phyloP scores from a whole-genome alignment of 441 rosid species.

The Croton setiger region DNA sequence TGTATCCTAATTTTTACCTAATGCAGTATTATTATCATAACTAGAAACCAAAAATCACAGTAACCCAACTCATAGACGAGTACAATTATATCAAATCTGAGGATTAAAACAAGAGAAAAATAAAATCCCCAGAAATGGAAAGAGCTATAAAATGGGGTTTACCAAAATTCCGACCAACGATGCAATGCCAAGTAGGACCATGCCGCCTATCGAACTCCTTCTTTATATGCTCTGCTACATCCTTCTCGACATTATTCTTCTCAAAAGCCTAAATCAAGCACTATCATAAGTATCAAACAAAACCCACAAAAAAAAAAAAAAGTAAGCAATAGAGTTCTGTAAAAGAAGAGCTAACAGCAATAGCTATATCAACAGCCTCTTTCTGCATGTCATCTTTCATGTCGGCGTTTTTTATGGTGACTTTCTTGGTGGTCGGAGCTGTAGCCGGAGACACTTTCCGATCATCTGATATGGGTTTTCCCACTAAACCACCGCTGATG shows the following conservation, averaged over 20 bases:
- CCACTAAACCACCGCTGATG: constrained; percentile 31
- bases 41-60: constrained; percentile 6
- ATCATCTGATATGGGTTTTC: constrained; percentile 49
- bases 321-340: neutral
- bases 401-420: constrained; percentile 90
- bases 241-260: constrained; percentile 84
- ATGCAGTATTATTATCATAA: neutral
- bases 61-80: neutral
- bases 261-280: constrained; percentile 60
- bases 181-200: constrained; percentile 99
- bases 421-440: constrained; percentile 42
- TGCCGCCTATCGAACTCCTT: constrained; percentile 94
- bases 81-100: constrained; percentile 17
- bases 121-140: neutral
- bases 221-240: constrained; percentile 93
- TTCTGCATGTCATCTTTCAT: constrained; percentile 96
- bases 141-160: constrained; percentile 21
- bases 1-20: constrained; percentile 4
- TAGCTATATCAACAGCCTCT: constrained; percentile 84
- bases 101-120: neutral
- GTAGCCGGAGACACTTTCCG: constrained; percentile 40
- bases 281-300: constrained; percentile 4
- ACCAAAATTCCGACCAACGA: constrained; percentile 99
- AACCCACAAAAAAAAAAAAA: neutral
- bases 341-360: constrained; percentile 42